phyloP scores from a whole-genome alignment of 2,329 filamentous ascomycete genomes.

The Diaporthe velutina region DNA sequence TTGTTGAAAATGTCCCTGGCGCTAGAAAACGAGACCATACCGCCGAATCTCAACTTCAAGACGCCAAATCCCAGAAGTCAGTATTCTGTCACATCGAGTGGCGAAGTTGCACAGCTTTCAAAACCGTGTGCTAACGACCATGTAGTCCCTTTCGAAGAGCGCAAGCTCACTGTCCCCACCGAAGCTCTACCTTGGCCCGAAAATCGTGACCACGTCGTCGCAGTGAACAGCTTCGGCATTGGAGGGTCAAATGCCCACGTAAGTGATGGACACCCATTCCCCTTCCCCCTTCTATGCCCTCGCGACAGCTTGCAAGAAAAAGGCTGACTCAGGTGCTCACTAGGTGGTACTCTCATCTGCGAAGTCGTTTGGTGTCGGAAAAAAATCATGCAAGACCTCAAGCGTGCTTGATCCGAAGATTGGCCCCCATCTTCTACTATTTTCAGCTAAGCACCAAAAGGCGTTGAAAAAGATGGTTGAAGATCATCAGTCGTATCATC shows the following conservation, averaged over 20 bases:
- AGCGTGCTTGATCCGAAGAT: no score
- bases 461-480: not conserved
- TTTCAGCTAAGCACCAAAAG: conserved; percentile 24
- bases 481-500: not conserved
- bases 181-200: conserved; percentile 49
- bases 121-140: not conserved
- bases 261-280: conserved; percentile 4
- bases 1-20: conserved; percentile 59
- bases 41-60: conserved; percentile 54
- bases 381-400: not conserved
- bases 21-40: conserved; percentile 55
- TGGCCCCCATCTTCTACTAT: conserved; percentile 2
- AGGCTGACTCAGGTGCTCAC: not conserved
- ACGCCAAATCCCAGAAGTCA: conserved; percentile 48
- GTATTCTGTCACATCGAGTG: not conserved
- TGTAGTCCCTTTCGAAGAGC: conserved; percentile 45
- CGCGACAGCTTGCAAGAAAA: not conserved
- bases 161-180: conserved; percentile 48
- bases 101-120: not conserved
- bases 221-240: conserved; percentile 52
- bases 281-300: no score
- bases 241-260: conserved; percentile 53
- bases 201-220: conserved; percentile 43
- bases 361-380: not conserved
- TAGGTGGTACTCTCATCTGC: conserved; percentile 8